Conservation (phyloP, 2,329 filamentous ascomycete genomes). For the Parafenestella ontariensis region DNA sequence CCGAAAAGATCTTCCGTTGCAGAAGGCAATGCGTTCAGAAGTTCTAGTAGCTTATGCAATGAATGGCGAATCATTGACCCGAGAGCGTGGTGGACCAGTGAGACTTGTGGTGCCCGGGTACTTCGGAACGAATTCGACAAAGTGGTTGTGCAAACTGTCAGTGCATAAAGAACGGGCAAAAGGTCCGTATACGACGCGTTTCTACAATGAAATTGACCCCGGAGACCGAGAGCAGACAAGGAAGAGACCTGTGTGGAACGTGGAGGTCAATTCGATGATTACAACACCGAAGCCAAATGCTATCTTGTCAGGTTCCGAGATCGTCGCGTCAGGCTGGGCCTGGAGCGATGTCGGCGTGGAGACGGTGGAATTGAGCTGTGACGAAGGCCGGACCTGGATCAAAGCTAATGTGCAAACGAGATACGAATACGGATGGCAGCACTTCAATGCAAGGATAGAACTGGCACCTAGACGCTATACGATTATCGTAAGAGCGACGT, state of each 20-base stretch:
- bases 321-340: constrained; percentile 32
- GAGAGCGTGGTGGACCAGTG: constrained; percentile 38
- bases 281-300: constrained; percentile 21
- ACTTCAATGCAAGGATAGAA: background rate
- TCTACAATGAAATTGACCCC: constrained; percentile 34
- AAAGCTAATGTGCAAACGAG: constrained; percentile 4
- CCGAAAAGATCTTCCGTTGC: constrained; percentile 41
- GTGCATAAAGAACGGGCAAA: constrained; percentile 22
- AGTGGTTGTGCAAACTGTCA: constrained; percentile 38
- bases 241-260: constrained; percentile 34
- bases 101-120: constrained; percentile 42
- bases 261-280: constrained; percentile 40
- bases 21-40: constrained; percentile 30
- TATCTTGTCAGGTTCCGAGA: background rate
- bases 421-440: constrained; percentile 13
- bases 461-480: background rate
- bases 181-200: constrained; percentile 35
- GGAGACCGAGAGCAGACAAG: constrained; percentile 9
- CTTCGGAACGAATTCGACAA: constrained; percentile 44
- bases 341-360: constrained; percentile 32
- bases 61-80: constrained; percentile 28
- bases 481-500: constrained; percentile 14
- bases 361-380: constrained; percentile 25
- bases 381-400: constrained; percentile 18
- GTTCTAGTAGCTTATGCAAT: constrained; percentile 39